Evolutionary conservation across 768 basidiomycete species (phyloP).

Genomic region (Exidia glandulosa): DNA sequence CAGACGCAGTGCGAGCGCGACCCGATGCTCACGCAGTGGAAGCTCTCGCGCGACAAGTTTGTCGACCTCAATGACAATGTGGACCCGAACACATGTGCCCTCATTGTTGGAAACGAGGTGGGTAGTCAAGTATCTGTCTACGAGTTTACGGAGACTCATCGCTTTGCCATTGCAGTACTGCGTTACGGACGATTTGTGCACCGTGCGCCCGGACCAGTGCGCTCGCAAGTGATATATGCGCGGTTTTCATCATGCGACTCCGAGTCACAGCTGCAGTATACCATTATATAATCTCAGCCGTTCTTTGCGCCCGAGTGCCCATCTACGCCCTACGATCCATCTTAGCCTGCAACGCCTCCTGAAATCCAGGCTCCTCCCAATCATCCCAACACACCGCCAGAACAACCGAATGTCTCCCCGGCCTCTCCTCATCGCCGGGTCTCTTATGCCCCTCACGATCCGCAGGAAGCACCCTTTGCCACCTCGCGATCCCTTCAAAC

Average conservation of each 20-base stretch:
- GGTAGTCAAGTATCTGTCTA: too few relatives aligned
- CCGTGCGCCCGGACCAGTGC: too few relatives aligned
- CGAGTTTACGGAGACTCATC: too few relatives aligned
- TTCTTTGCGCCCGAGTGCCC: too few relatives aligned
- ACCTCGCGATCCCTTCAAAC: constrained; percentile 40
- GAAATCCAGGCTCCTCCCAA: constrained; percentile 30
- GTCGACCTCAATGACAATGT: not conserved
- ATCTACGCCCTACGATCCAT: too few relatives aligned
- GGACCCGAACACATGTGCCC: not conserved
- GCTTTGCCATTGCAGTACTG: too few relatives aligned
- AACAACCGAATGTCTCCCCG: constrained; percentile 34
- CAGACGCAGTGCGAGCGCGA: not conserved
- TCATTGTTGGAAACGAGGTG: not conserved
- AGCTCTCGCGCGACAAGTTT: not conserved
- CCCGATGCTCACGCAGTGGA: not conserved
- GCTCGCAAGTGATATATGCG: too few relatives aligned
- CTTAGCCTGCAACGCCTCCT: not conserved
- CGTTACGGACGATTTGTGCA: too few relatives aligned
- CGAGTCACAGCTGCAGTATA: too few relatives aligned
- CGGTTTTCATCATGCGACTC: too few relatives aligned
- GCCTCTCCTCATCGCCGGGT: constrained; percentile 8
- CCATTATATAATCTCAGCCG: too few relatives aligned
- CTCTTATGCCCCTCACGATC: constrained; percentile 22
- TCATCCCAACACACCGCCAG: constrained; percentile 49
- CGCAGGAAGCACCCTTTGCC: constrained; percentile 39